Conservation (phyloP, 371 early-diverging fungal species). For the Nematocida parisii region DNA sequence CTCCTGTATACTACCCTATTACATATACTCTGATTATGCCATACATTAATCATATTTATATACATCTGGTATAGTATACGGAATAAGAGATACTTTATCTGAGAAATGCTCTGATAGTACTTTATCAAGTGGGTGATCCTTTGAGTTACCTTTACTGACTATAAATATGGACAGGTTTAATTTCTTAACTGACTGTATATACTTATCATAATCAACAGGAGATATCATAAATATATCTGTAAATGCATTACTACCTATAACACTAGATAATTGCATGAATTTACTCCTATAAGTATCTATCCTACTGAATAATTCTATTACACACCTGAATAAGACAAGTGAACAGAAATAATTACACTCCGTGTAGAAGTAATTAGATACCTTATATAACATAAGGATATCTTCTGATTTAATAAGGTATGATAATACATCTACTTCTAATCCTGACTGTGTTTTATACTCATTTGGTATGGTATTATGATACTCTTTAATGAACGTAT, state of each 20-base stretch:
- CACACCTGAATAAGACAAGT: neutral
- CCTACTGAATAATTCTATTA: constrained; percentile 8
- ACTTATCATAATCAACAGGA: neutral
- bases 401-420: constrained; percentile 18
- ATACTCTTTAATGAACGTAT: neutral
- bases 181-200: constrained; percentile 19
- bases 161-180: constrained; percentile 8
- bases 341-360: neutral
- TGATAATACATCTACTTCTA: neutral
- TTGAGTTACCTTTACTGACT: constrained; percentile 8
- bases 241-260: constrained; percentile 1
- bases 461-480: neutral
- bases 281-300: neutral
- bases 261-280: constrained; percentile 23
- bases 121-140: constrained; percentile 12
- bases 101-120: constrained; percentile 11
- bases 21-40: too few species aligned
- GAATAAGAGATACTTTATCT: neutral
- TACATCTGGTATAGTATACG: neutral
- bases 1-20: too few species aligned
- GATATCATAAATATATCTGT: neutral
- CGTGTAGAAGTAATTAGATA: neutral
- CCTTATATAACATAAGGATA: neutral
- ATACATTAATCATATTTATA: neutral
- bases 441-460: neutral